A percentile compares a stretch with the other conserved stretches of the same genome.
Conservation (phyloP, 768 basidiomycete genomes). For the Tulasnella sp. region DNA sequence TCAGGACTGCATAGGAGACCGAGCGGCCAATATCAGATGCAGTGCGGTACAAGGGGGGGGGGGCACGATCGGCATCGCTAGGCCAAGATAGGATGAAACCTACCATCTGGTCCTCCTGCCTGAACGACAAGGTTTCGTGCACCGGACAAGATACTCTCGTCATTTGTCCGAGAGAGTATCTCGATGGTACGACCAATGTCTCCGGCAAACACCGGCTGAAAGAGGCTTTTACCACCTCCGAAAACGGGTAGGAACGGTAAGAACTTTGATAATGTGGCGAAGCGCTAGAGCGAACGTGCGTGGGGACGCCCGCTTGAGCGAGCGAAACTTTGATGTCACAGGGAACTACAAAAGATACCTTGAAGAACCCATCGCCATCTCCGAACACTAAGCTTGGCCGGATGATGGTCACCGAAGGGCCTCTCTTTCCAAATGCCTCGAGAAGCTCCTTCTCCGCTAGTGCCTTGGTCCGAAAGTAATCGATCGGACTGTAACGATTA, state of each 20-base stretch:
- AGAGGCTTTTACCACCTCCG: conserved; percentile 53
- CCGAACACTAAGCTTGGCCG: conserved; percentile 74
- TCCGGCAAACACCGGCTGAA: conserved; percentile 66
- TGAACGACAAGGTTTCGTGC: conserved; percentile 47
- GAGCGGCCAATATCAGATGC: neutral
- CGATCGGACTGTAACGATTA: conserved; percentile 52
- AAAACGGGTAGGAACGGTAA: conserved; percentile 76
- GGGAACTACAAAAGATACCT: conserved; percentile 43
- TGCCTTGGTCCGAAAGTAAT: conserved; percentile 61
- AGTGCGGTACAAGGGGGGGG: neutral
- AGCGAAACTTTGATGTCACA: neutral
- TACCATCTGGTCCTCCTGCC: conserved; percentile 52
- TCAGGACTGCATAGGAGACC: conserved; percentile 52
- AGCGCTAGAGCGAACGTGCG: conserved; percentile 35
- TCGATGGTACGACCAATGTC: conserved; percentile 64
- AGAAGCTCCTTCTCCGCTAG: conserved; percentile 55
- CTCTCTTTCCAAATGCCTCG: conserved; percentile 58
- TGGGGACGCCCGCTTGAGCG: neutral
- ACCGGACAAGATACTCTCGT: conserved; percentile 36
- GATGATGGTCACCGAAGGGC: conserved; percentile 57
- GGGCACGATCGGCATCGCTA: conserved; percentile 6
- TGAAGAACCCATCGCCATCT: conserved; percentile 72
- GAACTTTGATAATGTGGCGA: conserved; percentile 46
- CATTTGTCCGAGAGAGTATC: conserved; percentile 50
- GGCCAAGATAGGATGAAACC: conserved; percentile 31